Base-by-base conservation (phyloP, 768 basidiomycete species). In the Russula olivacea region DNA sequence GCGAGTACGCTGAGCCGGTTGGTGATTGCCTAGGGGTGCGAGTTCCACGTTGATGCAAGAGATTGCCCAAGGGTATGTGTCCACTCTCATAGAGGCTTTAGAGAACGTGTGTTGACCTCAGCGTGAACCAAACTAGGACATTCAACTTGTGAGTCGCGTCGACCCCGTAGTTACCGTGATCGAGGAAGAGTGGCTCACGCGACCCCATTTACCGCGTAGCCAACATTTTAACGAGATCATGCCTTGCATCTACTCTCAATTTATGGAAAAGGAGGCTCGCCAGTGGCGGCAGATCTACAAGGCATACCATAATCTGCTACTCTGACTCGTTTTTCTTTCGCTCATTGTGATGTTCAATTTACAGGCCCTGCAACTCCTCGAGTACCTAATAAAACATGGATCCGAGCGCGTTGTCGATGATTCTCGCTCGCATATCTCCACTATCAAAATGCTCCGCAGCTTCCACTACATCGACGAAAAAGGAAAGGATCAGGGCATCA, bases 231-330 rank as follows among this genome's bases (percentile, higher is more conserved):
- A 98, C 75, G 96, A 99, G 78, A 93, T 98, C 72, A 98, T 99
- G 94, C 96, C 97, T 4, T 86, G 85, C 71, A 97, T 98, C 68
- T 98, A 97, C 74, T 81, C 86, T 10, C 84, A 93, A 30, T 97
- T 96, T 74, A 96, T 95, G 87, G 92, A 98, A 75, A 98, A 98
- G 76, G 97, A 99, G 75, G 97, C 97, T 0, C 80, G 89, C 23
- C 92, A 99, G 72, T 99, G 97, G 97, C 81, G 97, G 40, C 94
- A 99, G 74, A 98, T 99, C 61, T 99, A 99, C 83, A 99, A 99
- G 81, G 93, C 86, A 45, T 21, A 77, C 49, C 38, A 32, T 49
- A 17, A 38, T 19, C 11, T 30, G 25, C 47, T 15, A 2, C 15
- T 14, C 9, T 30, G 9, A 9, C 55, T 53, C 28, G 28, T 21